Conservation (phyloP, 2,329 filamentous ascomycete species). For the Camillea tinctor region DNA sequence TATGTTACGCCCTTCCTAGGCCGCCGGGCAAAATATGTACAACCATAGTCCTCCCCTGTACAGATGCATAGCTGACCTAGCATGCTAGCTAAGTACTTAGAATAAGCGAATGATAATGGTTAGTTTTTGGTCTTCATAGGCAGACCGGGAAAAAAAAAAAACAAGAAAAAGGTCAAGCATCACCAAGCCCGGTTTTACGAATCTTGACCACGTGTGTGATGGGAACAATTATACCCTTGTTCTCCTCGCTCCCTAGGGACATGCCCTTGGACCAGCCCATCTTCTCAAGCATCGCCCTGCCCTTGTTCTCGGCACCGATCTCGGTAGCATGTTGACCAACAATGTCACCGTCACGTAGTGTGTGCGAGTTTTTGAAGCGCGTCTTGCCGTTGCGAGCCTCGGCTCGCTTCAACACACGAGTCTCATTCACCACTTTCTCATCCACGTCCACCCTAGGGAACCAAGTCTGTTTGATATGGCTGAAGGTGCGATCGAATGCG, state of each 20-base stretch:
- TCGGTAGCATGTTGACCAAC: slow-evolving; percentile 85
- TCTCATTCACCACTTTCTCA: slow-evolving; percentile 28
- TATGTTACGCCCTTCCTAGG: background rate
- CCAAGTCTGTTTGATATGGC: slow-evolving; percentile 51
- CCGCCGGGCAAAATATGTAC: no score
- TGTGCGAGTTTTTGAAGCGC: slow-evolving; percentile 39
- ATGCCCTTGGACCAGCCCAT: slow-evolving; percentile 95
- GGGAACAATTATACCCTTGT: slow-evolving; percentile 84
- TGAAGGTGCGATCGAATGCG: slow-evolving; percentile 49
- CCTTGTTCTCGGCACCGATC: slow-evolving; percentile 77
- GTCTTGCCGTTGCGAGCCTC: slow-evolving; percentile 30
- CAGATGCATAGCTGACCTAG: no score
- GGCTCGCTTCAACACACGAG: slow-evolving; percentile 22
- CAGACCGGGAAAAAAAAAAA: background rate
- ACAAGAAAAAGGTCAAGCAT: slow-evolving; percentile 17
- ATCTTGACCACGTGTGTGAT: slow-evolving; percentile 86
- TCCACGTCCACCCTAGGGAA: slow-evolving; percentile 52
- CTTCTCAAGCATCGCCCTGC: slow-evolving; percentile 85
- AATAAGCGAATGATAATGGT: no score
- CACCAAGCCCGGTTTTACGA: slow-evolving; percentile 79
- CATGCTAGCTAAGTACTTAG: no score
- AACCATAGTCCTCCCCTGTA: no score
- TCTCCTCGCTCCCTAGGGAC: slow-evolving; percentile 75
- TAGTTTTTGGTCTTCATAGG: no score
- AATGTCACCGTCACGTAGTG: slow-evolving; percentile 80